Evolutionary conservation across 345 rosid genomes (phyloP).

Genomic region (Gossypium rotundifolium): DNA sequence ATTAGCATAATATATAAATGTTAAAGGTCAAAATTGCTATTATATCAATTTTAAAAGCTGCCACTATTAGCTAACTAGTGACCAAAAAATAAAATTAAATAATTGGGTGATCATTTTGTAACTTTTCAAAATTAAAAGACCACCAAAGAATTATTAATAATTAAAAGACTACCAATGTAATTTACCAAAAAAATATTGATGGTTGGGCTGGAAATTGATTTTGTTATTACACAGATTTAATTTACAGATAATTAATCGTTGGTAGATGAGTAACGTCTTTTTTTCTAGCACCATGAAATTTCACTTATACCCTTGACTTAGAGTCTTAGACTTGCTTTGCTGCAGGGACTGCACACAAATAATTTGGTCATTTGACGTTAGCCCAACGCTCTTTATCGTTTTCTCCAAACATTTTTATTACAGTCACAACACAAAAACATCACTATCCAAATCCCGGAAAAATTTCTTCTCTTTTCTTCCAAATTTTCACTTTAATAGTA

Average conservation of each 20-base stretch:
- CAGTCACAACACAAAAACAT: not conserved
- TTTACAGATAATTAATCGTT: no score
- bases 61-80: fast-evolving
- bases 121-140: fast-evolving
- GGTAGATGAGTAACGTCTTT: no score
- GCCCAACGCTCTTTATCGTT: not conserved
- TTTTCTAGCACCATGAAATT: not conserved
- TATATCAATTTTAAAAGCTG: no score
- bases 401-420: not conserved
- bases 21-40: no score
- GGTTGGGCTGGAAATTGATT: no score
- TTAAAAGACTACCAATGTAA: fast-evolving
- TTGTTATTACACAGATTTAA: no score
- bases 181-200: no score
- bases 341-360: not conserved
- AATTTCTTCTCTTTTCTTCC: not conserved
- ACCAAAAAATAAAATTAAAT: no score
- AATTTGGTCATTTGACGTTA: not conserved
- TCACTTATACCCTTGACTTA: not conserved
- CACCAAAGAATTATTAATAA: no score
- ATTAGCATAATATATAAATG: no score
- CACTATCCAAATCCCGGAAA: not conserved
- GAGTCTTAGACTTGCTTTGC: no score
- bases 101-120: fast-evolving
- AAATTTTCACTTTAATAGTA: not conserved